Evolutionary conservation across 768 basidiomycete species (phyloP).

Genomic region (Xanthoconium stramineum): DNA sequence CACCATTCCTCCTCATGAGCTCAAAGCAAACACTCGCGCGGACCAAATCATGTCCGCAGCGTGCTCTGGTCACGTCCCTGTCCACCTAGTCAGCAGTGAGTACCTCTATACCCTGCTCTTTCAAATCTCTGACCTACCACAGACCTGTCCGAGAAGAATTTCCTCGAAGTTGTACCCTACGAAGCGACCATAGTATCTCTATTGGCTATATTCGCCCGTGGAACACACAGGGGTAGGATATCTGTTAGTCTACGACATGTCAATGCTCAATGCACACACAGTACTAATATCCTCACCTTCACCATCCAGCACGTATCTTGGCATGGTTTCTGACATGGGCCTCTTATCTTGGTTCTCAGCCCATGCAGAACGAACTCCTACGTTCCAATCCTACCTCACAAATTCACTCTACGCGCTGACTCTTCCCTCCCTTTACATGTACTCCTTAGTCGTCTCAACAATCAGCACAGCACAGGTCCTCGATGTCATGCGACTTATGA

Average conservation of each 20-base stretch:
- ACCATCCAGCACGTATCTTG: conserved; percentile 49
- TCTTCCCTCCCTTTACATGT: conserved; percentile 64
- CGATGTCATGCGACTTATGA: conserved; percentile 84
- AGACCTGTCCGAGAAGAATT: conserved; percentile 88
- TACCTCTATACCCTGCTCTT: conserved; percentile 5
- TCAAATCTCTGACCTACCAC: not conserved
- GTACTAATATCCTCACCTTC: conserved; percentile 54
- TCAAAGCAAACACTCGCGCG: conserved; percentile 55
- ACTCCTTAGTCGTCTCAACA: conserved; percentile 60
- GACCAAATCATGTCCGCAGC: conserved; percentile 74
- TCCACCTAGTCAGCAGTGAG: conserved; percentile 76
- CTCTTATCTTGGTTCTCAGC: conserved; percentile 67
- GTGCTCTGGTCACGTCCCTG: conserved; percentile 68
- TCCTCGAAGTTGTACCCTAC: conserved; percentile 59
- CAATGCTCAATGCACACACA: conserved; percentile 22
- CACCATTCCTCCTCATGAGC: conserved; percentile 57
- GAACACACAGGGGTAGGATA: conserved; percentile 64
- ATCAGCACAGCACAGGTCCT: conserved; percentile 61
- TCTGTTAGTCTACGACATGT: not conserved
- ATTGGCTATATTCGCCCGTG: conserved; percentile 63
- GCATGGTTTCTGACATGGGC: conserved; percentile 72
- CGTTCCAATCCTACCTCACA: conserved; percentile 39
- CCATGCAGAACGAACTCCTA: conserved; percentile 43
- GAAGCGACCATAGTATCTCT: conserved; percentile 63
- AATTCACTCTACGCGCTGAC: conserved; percentile 54